phyloP scores from a whole-genome alignment of 176 grass and related monocot species.

The Carex littledalei region DNA sequence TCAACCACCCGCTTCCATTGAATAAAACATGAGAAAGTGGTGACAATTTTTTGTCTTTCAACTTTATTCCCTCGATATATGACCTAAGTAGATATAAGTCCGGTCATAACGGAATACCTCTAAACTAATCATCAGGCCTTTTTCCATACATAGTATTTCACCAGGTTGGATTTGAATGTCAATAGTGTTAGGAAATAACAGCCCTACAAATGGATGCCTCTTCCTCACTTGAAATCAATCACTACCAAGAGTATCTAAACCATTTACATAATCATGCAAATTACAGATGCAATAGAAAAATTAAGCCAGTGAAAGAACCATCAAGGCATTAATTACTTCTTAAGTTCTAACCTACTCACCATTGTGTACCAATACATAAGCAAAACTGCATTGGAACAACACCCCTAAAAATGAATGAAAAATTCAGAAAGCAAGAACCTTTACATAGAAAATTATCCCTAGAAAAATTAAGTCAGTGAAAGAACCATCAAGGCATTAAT shows the following conservation, averaged over 20 bases:
- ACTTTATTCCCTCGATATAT: too few species aligned
- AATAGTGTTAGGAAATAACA: background rate
- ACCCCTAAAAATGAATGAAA: background rate
- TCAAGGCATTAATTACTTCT: background rate
- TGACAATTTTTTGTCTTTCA: too few species aligned
- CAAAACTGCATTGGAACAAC: slow-evolving; percentile 26
- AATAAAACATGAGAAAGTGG: too few species aligned
- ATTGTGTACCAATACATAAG: slow-evolving; percentile 21
- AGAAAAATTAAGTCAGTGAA: background rate
- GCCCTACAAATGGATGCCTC: background rate
- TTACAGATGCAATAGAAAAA: background rate
- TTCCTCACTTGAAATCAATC: background rate
- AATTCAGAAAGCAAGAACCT: background rate
- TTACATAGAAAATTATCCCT: background rate
- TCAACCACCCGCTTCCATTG: too few species aligned
- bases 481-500: background rate
- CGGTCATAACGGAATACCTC: too few species aligned
- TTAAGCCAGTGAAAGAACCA: background rate
- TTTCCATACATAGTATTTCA: too few species aligned
- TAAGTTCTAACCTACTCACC: slow-evolving; percentile 1
- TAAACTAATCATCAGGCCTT: background rate
- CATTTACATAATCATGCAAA: slow-evolving; percentile 9
- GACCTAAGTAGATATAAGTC: too few species aligned
- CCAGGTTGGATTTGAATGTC: too few species aligned
- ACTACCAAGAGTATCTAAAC: background rate